phyloP scores from a whole-genome alignment of 208 protist species.

The Trypanosoma avium region DNA sequence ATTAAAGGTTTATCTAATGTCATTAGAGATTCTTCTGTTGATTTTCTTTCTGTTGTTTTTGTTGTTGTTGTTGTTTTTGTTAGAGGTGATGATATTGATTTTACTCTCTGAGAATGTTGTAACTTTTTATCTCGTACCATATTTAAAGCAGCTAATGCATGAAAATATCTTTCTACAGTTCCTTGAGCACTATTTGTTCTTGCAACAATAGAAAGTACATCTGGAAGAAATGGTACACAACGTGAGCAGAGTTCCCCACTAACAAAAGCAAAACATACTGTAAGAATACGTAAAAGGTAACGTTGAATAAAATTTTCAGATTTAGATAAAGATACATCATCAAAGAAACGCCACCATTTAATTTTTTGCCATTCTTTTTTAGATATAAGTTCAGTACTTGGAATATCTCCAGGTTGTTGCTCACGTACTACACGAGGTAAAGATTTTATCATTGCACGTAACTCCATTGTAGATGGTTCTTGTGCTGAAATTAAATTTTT shows the following conservation, averaged over 20 bases:
- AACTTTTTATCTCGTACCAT: conserved; percentile 16
- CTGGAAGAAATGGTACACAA: conserved; percentile 38
- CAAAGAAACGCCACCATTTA: conserved; percentile 35
- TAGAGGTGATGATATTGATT: conserved; percentile 1
- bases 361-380: conserved; percentile 28
- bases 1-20: conserved; percentile 7
- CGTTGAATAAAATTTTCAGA: conserved; percentile 19
- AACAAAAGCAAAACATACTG: conserved; percentile 37
- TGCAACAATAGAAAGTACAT: conserved; percentile 35
- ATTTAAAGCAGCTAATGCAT: conserved; percentile 49
- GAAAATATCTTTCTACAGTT: conserved; percentile 49
- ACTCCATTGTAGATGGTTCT: conserved; percentile 41
- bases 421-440: conserved; percentile 35
- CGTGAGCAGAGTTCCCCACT: conserved; percentile 27
- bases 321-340: neutral
- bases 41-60: neutral
- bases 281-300: conserved; percentile 34
- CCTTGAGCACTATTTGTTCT: conserved; percentile 17
- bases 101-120: conserved; percentile 2
- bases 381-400: neutral
- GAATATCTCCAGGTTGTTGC: conserved; percentile 17
- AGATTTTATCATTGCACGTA: conserved; percentile 38
- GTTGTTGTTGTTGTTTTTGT: neutral
- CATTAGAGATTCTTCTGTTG: neutral
- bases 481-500: neutral